A percentile compares a stretch with the other conserved stretches of the same genome.
Conservation (phyloP, 306 rosid genomes). For the Dalbergia cochinchinensis region DNA sequence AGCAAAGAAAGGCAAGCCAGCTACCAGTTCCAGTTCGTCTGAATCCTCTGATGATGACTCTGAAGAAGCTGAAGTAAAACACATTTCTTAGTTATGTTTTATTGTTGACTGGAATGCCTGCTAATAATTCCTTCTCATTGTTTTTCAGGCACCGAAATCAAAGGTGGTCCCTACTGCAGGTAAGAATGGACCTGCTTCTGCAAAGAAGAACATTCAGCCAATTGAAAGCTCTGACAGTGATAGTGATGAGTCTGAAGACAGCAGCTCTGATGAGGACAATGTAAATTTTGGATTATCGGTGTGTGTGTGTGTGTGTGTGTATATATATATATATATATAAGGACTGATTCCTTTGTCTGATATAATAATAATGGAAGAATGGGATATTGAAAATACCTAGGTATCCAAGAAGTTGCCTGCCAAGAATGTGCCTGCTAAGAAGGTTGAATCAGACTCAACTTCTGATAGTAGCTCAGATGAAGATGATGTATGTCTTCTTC, state of each 20-base stretch:
- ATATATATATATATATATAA: neutral
- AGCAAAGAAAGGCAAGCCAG: slow-evolving; percentile 47
- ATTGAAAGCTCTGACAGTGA: slow-evolving; percentile 42
- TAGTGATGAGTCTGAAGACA: slow-evolving; percentile 32
- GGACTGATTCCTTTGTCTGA: neutral
- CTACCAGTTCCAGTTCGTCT: slow-evolving; percentile 26
- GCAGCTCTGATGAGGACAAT: slow-evolving; percentile 47
- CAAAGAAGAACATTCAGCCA: slow-evolving; percentile 40
- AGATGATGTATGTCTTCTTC: slow-evolving; percentile 9
- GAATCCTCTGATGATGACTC: slow-evolving; percentile 50
- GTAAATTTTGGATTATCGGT: slow-evolving; percentile 2
- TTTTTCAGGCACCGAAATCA: slow-evolving; percentile 57
- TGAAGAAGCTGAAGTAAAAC: slow-evolving; percentile 51
- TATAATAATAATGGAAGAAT: neutral
- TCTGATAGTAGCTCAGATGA: slow-evolving; percentile 39
- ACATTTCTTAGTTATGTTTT: neutral
- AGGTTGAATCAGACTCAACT: neutral
- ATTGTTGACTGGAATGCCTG: neutral
- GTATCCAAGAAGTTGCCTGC: slow-evolving; percentile 30
- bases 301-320: neutral
- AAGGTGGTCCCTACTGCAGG: slow-evolving; percentile 38
- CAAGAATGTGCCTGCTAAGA: slow-evolving; percentile 13
- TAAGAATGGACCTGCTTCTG: slow-evolving; percentile 41
- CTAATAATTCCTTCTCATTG: neutral
- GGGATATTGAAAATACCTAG: slow-evolving; percentile 1